Evolutionary conservation across 768 basidiomycete genomes (phyloP).

Genomic region (Leccinum subgranulosum): DNA sequence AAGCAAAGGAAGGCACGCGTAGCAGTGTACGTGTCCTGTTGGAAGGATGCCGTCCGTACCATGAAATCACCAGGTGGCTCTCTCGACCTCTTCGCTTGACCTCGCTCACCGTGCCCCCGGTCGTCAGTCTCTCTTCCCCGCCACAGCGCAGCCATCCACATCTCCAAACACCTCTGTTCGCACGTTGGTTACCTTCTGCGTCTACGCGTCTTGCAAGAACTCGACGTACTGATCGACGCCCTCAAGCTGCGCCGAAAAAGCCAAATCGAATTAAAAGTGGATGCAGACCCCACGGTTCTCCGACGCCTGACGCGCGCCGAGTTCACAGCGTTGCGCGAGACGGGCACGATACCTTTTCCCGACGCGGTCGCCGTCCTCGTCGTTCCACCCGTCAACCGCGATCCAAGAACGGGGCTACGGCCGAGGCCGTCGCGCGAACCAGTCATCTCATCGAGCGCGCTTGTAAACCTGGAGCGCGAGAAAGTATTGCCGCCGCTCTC

Average conservation of each 20-base stretch:
- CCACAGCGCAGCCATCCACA: conserved; percentile 25
- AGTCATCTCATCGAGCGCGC: conserved; percentile 22
- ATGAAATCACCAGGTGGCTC: conserved; percentile 37
- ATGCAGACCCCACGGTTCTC: conserved; percentile 41
- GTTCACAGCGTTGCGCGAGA: conserved; percentile 46
- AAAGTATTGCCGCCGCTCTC: conserved; percentile 29
- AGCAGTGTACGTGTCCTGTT: conserved; percentile 59
- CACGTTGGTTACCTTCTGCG: conserved; percentile 69
- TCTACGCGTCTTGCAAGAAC: conserved; percentile 71
- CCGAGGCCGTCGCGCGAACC: conserved; percentile 40
- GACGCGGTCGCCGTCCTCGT: conserved; percentile 67
- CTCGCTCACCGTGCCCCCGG: conserved; percentile 1
- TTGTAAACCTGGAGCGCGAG: not conserved
- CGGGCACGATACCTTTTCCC: conserved; percentile 45
- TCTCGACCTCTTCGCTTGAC: not conserved
- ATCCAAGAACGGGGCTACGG: conserved; percentile 43
- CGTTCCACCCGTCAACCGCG: conserved; percentile 61
- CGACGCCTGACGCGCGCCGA: conserved; percentile 65
- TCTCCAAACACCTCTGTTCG: conserved; percentile 45
- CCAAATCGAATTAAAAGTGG: conserved; percentile 1
- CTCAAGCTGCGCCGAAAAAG: conserved; percentile 6
- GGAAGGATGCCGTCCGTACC: conserved; percentile 43
- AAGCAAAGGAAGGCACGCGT: conserved; percentile 43
- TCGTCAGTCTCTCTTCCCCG: conserved; percentile 22
- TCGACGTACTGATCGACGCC: conserved; percentile 51